Conservation (phyloP, 352 stramenopile genomes). For the Pythium aquatile region DNA sequence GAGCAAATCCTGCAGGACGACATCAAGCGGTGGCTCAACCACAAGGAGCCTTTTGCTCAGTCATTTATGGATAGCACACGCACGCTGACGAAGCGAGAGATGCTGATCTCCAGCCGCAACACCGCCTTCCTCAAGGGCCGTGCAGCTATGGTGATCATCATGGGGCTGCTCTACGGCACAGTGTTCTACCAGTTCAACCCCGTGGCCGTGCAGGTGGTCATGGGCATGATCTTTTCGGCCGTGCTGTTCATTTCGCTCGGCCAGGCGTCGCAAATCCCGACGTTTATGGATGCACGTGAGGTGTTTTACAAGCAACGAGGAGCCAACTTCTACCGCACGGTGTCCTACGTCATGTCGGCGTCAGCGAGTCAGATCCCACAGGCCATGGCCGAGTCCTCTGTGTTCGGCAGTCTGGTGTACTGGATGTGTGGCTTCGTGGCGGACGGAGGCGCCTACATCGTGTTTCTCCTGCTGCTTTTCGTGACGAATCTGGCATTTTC, state of each 20-base stretch:
- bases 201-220: constrained; percentile 28
- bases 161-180: constrained; percentile 25
- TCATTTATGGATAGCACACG: constrained; percentile 11
- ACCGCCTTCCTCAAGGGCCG: constrained; percentile 28
- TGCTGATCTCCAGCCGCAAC: constrained; percentile 49
- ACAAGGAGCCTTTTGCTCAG: constrained; percentile 11
- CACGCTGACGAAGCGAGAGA: constrained; percentile 32
- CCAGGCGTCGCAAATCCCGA: constrained; percentile 58
- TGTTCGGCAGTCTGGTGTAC: constrained; percentile 32
- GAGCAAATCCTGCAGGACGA: constrained; percentile 86
- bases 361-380: constrained; percentile 42
- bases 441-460: constrained; percentile 37
- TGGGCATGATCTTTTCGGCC: constrained; percentile 39
- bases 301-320: constrained; percentile 75
- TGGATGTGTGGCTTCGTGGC: constrained; percentile 11
- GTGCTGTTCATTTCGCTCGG: constrained; percentile 16
- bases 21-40: constrained; percentile 28
- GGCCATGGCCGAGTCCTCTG: constrained; percentile 35
- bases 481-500: constrained; percentile 34
- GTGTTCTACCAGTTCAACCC: constrained; percentile 29
- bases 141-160: constrained; percentile 30
- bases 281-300: constrained; percentile 43
- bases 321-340: constrained; percentile 63
- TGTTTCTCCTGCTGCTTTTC: constrained; percentile 59
- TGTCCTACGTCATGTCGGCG: constrained; percentile 55